phyloP scores from a whole-genome alignment of 1,284 basidiomycete genomes.

The Vanrija humicola region DNA sequence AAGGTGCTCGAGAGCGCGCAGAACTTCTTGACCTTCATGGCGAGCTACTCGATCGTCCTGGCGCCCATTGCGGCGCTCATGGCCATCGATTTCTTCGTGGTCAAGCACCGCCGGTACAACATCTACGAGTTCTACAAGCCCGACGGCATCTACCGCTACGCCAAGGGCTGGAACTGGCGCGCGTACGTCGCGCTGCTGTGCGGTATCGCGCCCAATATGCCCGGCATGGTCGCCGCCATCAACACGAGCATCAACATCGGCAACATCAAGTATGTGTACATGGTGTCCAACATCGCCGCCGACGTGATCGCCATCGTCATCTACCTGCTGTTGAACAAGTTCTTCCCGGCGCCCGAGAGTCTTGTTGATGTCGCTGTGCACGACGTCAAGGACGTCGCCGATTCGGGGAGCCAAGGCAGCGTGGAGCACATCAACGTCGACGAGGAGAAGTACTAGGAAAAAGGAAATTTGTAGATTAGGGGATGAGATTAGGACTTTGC shows the following conservation, averaged over 20 bases:
- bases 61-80: slow-evolving; percentile 39
- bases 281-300: slow-evolving; percentile 42
- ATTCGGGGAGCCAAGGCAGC: no score
- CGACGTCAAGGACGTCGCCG: slow-evolving; percentile 13
- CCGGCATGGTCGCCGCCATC: slow-evolving; percentile 51
- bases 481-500: no score
- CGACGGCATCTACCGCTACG: slow-evolving; percentile 37
- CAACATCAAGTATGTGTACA: slow-evolving; percentile 56
- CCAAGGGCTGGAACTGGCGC: slow-evolving; percentile 65
- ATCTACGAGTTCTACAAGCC: slow-evolving; percentile 39
- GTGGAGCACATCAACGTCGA: no score
- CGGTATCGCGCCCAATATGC: slow-evolving; percentile 74
- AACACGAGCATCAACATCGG: slow-evolving; percentile 54
- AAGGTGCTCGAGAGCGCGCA: slow-evolving; percentile 34
- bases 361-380: slow-evolving; percentile 61
- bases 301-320: slow-evolving; percentile 56
- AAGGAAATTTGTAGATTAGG: no score
- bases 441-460: no score
- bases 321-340: slow-evolving; percentile 59
- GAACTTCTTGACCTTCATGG: slow-evolving; percentile 38
- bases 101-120: slow-evolving; percentile 31
- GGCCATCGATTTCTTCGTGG: slow-evolving; percentile 35
- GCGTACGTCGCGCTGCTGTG: slow-evolving; percentile 52
- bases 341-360: slow-evolving; percentile 59
- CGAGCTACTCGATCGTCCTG: slow-evolving; percentile 40